Conservation (phyloP, 2,329 filamentous ascomycete genomes). For the Eutypa lata region DNA sequence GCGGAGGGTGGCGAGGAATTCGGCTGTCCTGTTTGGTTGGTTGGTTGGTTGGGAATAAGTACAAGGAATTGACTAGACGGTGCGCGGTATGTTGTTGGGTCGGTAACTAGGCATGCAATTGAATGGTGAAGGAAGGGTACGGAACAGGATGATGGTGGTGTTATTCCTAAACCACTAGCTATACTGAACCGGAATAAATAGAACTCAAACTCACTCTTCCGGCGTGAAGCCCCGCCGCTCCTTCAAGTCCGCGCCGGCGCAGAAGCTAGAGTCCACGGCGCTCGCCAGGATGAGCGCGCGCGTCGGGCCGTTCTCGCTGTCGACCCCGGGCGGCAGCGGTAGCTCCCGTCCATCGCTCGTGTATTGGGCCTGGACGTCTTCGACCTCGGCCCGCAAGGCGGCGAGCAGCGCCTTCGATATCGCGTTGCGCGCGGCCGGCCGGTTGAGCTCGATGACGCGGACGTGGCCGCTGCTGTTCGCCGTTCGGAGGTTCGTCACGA, state of each 20-base stretch:
- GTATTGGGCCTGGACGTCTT: constrained; percentile 65
- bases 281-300: constrained; percentile 81
- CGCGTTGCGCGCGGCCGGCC: constrained; percentile 82
- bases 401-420: constrained; percentile 77
- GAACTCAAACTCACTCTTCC: constrained; percentile 66
- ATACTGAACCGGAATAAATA: too few relatives aligned
- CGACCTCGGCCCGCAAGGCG: constrained; percentile 68
- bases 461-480: constrained; percentile 80
- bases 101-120: too few relatives aligned
- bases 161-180: too few relatives aligned
- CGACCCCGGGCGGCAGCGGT: constrained; percentile 42
- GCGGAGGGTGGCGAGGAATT: constrained; percentile 76
- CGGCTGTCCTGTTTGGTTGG: constrained; percentile 58
- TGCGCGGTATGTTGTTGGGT: too few relatives aligned
- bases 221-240: constrained; percentile 74
- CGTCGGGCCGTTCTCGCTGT: constrained; percentile 55
- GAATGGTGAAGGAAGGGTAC: constrained; percentile 5
- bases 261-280: constrained; percentile 84
- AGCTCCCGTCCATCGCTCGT: constrained; percentile 52
- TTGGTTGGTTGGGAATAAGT: too few relatives aligned
- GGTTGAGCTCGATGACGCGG: constrained; percentile 82
- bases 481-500: constrained; percentile 71
- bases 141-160: too few relatives aligned
- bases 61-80: too few relatives aligned
- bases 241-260: constrained; percentile 91